A percentile compares a stretch with the other conserved stretches of the same genome.
These are phyloP conservation scores for Solanum bulbocastanum DNA, from an alignment of 257 asterid genomes.

Conservation along the genomic window DNA sequence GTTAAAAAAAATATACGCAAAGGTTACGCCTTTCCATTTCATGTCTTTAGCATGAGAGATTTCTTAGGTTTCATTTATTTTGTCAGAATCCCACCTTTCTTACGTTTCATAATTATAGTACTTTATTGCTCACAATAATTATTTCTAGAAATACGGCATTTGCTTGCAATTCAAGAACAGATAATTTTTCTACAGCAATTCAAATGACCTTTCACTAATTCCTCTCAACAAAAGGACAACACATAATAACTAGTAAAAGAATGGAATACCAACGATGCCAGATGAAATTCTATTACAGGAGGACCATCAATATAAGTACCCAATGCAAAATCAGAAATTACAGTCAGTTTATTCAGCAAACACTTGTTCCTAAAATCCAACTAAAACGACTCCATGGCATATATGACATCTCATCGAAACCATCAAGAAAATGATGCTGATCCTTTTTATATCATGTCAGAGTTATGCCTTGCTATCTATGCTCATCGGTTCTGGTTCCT, in stretches of 20 bases:
- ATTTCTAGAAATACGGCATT: background rate
- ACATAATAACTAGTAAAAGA: background rate
- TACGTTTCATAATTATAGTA: too few species aligned
- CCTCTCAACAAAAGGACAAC: background rate
- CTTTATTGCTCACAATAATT: too few species aligned
- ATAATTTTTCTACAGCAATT: background rate
- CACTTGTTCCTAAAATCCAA: background rate
- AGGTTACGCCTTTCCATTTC: too few species aligned
- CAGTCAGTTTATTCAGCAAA: background rate
- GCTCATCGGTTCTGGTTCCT: conserved; percentile 28
- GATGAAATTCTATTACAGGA: background rate
- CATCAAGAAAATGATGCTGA: background rate
- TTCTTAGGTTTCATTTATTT: too few species aligned
- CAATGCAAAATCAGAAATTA: background rate
- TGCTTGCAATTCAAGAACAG: background rate
- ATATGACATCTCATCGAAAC: background rate
- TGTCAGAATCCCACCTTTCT: too few species aligned
- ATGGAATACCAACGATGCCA: background rate
- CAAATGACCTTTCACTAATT: background rate
- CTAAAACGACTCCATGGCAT: background rate
- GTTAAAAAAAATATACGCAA: too few species aligned
- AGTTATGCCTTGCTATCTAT: conserved; percentile 50
- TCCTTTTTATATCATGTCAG: background rate
- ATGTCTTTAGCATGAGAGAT: too few species aligned
- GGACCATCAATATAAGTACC: background rate